phyloP scores from a whole-genome alignment of 108 stramenopile genomes.

The Skeletonema costatum region DNA sequence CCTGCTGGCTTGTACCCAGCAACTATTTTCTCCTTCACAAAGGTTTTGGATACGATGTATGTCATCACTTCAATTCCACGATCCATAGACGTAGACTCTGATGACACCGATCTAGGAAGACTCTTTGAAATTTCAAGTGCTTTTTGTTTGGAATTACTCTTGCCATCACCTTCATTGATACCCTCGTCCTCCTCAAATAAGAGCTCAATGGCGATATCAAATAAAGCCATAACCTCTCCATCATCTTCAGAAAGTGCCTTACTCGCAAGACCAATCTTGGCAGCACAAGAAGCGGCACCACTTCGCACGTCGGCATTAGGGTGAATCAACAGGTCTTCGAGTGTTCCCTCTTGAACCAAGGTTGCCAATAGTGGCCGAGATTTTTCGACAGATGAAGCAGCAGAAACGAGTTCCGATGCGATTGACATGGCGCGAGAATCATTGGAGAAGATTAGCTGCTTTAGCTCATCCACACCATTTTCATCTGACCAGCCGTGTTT shows the following conservation, averaged over 20 bases:
- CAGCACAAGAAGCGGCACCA: conserved; percentile 83
- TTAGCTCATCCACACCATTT: conserved; percentile 42
- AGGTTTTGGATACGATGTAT: conserved; percentile 86
- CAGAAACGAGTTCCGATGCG: conserved; percentile 79
- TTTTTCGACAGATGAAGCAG: conserved; percentile 75
- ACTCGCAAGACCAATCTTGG: conserved; percentile 84
- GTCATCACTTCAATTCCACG: conserved; percentile 92
- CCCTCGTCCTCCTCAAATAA: conserved; percentile 61
- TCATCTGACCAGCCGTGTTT: conserved; percentile 65
- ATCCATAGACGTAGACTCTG: conserved; percentile 72
- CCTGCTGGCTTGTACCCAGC: conserved; percentile 71
- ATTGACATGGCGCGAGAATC: conserved; percentile 75
- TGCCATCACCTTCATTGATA: neutral
- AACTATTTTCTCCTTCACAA: conserved; percentile 89
- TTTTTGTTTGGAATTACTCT: conserved; percentile 18
- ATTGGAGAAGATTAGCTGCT: conserved; percentile 55
- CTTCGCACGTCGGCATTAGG: conserved; percentile 75
- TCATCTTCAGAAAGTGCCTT: conserved; percentile 63
- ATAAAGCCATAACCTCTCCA: conserved; percentile 70
- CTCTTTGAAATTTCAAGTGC: neutral
- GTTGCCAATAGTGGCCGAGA: conserved; percentile 56
- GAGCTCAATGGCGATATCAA: conserved; percentile 80
- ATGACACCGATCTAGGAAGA: neutral
- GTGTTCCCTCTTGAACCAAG: conserved; percentile 56
- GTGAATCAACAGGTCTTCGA: conserved; percentile 60